These are phyloP conservation scores for Fragilaria crotonensis DNA, from an alignment of 108 stramenopile genomes.

Conservation along the genomic window DNA sequence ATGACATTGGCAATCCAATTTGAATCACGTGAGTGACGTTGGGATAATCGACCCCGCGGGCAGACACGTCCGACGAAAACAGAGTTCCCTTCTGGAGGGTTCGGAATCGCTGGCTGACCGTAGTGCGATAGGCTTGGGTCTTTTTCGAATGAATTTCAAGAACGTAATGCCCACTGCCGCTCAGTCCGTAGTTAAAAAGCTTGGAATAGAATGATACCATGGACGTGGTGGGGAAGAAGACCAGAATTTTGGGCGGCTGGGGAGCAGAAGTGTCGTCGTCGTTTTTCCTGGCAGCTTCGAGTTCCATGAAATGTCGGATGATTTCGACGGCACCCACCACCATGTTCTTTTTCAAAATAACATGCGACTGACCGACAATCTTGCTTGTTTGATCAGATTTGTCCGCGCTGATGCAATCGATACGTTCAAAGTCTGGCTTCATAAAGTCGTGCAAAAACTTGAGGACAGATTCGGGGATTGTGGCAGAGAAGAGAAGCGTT, in stretches of 20 bases:
- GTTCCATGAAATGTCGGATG: constrained; percentile 28
- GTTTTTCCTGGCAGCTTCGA: constrained; percentile 34
- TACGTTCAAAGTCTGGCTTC: constrained; percentile 21
- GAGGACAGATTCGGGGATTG: constrained; percentile 63
- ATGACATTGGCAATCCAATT: constrained; percentile 57
- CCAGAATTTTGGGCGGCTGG: constrained; percentile 69
- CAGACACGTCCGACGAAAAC: constrained; percentile 89
- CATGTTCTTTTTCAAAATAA: constrained; percentile 34
- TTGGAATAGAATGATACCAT: constrained; percentile 63
- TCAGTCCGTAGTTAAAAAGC: constrained; percentile 54
- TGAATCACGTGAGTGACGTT: constrained; percentile 47
- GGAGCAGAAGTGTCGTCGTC: too few species aligned
- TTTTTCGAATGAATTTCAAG: constrained; percentile 87
- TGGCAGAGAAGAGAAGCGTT: constrained; percentile 91
- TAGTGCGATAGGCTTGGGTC: constrained; percentile 75
- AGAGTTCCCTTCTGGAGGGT: constrained; percentile 35
- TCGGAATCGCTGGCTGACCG: constrained; percentile 59
- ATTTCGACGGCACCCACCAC: constrained; percentile 41
- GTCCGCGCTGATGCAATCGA: constrained; percentile 53
- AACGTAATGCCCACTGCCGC: constrained; percentile 29
- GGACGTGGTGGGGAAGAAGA: constrained; percentile 88
- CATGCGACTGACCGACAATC: constrained; percentile 40
- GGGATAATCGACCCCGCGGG: constrained; percentile 82
- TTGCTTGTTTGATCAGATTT: constrained; percentile 39
- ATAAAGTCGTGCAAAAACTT: constrained; percentile 50